Percentiles rank a stretch among this genome's conserved stretches.
Conservation (phyloP, 2,329 filamentous ascomycete genomes). For the Sclerotinia nivalis region DNA sequence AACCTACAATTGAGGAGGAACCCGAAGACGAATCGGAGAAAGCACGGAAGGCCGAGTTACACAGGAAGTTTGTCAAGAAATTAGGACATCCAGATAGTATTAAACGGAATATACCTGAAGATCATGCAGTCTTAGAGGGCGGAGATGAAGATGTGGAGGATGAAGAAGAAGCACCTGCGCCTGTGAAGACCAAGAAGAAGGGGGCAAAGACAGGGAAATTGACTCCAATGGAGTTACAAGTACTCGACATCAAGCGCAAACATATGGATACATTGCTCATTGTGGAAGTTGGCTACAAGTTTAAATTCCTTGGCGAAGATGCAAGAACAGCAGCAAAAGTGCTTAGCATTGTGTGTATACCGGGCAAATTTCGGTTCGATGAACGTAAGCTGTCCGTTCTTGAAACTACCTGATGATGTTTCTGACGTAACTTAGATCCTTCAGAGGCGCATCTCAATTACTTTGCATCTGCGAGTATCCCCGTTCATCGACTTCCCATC, state of each 20-base stretch:
- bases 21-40: slow-evolving; percentile 52
- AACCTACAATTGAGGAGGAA: slow-evolving; percentile 39
- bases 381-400: slow-evolving; percentile 60
- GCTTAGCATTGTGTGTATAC: slow-evolving; percentile 93
- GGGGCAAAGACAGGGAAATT: slow-evolving; percentile 72
- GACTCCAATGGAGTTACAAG: slow-evolving; percentile 91
- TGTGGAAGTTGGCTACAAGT: slow-evolving; percentile 97
- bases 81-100: slow-evolving; percentile 84
- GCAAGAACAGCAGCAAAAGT: slow-evolving; percentile 86
- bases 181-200: slow-evolving; percentile 64
- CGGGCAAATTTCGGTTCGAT: slow-evolving; percentile 91
- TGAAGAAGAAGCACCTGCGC: slow-evolving; percentile 52
- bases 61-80: slow-evolving; percentile 85
- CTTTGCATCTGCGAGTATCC: slow-evolving; percentile 95
- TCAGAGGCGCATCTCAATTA: slow-evolving; percentile 90
- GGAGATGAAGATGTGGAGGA: slow-evolving; percentile 60
- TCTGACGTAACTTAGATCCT: slow-evolving; percentile 54
- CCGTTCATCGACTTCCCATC: slow-evolving; percentile 85
- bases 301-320: slow-evolving; percentile 95
- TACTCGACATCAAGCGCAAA: slow-evolving; percentile 89
- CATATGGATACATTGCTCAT: slow-evolving; percentile 88
- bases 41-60: slow-evolving; percentile 68
- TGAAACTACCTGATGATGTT: slow-evolving; percentile 12
- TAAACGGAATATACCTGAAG: slow-evolving; percentile 54
- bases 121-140: slow-evolving; percentile 48